Base-by-base conservation (phyloP, 768 basidiomycete species). In the Lactifluus rugatus region DNA sequence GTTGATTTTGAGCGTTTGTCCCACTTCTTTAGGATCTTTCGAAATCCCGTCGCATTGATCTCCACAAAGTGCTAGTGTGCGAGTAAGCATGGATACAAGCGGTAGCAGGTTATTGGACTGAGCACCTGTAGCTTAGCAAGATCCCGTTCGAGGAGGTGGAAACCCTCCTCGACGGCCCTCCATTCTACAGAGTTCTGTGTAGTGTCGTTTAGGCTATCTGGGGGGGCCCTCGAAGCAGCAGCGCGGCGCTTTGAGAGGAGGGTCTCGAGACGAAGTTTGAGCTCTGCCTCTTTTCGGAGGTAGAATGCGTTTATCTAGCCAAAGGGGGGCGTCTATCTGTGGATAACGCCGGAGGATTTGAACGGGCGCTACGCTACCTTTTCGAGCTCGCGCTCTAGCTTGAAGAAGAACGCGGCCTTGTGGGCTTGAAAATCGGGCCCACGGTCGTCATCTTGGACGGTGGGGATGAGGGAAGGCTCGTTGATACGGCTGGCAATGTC, bases 331-430 rank as follows among this genome's bases (percentile, higher is more conserved):
- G 53, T 58, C 56, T 60, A 57, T 56, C 37, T 23, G 39, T 52
- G 13, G 42, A 32, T 23, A 28, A 7, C 9, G 47, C 36, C 39
- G 21, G 31, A 42, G 52, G 41, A 16, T 2, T 25, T 21, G 41
- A 31, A 52, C 28, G 21, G 47, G 28, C 42, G 48, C 42, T 53
- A n/a, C 42, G 48, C 42, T 53, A 88, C 95, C 83, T 98, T 99
- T 73, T 98, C 96, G 21, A 98, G 76, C 71, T 99, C 96, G 21
- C 95, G 81, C 70, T 97, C 94, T 0, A 99, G 81, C 70, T 94
- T 98, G 80, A 96, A 98, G 77, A 99, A 98, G 77, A 98, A 99
- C 1, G 93, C 92, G 3, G 94, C 90, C 68, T 94, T 92, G 75
- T 95, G 92, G 14, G 93, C 92, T 67, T 88, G 90, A 65, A 97